Percentiles rank a stretch among this genome's conserved stretches.
Conservation (phyloP, 257 asterid genomes). For the Cinchona pubescens region DNA sequence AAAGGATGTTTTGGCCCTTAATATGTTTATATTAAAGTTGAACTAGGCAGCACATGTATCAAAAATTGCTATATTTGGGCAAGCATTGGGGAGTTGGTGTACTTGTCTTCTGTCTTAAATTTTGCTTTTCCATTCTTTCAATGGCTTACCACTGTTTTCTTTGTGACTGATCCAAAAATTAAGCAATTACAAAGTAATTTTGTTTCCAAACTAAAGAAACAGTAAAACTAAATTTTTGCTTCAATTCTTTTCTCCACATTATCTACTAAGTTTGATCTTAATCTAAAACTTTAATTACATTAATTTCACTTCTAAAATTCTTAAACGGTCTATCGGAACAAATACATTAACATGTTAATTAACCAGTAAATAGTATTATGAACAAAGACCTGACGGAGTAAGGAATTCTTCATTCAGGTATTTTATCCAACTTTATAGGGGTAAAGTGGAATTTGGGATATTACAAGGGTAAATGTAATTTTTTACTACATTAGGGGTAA, state of each 20-base stretch:
- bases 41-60: slow-evolving; percentile 18
- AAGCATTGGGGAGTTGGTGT: slow-evolving; percentile 26
- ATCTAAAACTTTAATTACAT: too few relatives aligned
- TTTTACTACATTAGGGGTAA: too few relatives aligned
- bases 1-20: slow-evolving; percentile 9
- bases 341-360: too few relatives aligned
- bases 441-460: too few relatives aligned
- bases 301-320: too few relatives aligned
- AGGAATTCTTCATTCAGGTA: too few relatives aligned
- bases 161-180: not conserved
- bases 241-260: not conserved
- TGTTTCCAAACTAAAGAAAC: not conserved
- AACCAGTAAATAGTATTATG: too few relatives aligned
- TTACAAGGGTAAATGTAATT: too few relatives aligned
- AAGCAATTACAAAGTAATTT: not conserved
- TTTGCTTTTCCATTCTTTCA: slow-evolving; percentile 18
- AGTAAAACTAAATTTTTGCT: not conserved
- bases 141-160: not conserved
- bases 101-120: slow-evolving; percentile 16
- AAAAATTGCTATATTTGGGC: slow-evolving; percentile 22
- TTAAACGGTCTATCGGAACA: too few relatives aligned
- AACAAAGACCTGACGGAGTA: too few relatives aligned
- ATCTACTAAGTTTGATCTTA: too few relatives aligned
- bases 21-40: not conserved
- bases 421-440: too few relatives aligned